Conservation (phyloP, 495 filamentous ascomycete species). For the Podospora australis region DNA sequence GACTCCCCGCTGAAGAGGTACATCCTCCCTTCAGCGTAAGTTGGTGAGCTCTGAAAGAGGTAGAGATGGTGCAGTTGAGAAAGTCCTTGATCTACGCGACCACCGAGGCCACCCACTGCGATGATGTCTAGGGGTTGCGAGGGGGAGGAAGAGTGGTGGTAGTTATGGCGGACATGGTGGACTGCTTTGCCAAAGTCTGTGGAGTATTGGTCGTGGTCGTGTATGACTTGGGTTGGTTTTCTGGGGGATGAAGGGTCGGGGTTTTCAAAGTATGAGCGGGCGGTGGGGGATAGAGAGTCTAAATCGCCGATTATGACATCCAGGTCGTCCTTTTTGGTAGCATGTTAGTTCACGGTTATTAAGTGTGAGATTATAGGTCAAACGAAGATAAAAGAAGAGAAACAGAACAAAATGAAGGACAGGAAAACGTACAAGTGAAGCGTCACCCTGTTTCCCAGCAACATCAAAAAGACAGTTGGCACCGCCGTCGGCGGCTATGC, state of each 20-base stretch:
- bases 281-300: constrained; percentile 63
- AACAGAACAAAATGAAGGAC: background rate
- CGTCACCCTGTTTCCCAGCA: constrained; percentile 18
- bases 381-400: constrained; percentile 1
- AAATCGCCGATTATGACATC: constrained; percentile 77
- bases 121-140: constrained; percentile 44
- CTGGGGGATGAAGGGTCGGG: constrained; percentile 28
- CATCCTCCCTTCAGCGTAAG: constrained; percentile 42
- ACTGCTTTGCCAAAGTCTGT: constrained; percentile 69
- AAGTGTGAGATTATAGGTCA: constrained; percentile 24
- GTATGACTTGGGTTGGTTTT: constrained; percentile 47
- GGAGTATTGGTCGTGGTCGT: constrained; percentile 70
- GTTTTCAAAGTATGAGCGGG: constrained; percentile 54
- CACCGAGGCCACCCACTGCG: constrained; percentile 76
- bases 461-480: constrained; percentile 72
- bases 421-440: constrained; percentile 14
- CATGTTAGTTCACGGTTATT: too few relatives aligned
- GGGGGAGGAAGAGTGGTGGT: background rate
- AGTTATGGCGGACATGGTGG: constrained; percentile 28
- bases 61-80: constrained; percentile 78
- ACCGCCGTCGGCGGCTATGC: constrained; percentile 83
- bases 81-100: constrained; percentile 86
- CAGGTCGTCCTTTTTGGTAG: constrained; percentile 57
- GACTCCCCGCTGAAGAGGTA: constrained; percentile 73
- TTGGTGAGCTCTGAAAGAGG: constrained; percentile 44